These are phyloP conservation scores for Trichoderma atrobrunneum DNA, from an alignment of 2,329 filamentous ascomycete species.

Conservation along the genomic window DNA sequence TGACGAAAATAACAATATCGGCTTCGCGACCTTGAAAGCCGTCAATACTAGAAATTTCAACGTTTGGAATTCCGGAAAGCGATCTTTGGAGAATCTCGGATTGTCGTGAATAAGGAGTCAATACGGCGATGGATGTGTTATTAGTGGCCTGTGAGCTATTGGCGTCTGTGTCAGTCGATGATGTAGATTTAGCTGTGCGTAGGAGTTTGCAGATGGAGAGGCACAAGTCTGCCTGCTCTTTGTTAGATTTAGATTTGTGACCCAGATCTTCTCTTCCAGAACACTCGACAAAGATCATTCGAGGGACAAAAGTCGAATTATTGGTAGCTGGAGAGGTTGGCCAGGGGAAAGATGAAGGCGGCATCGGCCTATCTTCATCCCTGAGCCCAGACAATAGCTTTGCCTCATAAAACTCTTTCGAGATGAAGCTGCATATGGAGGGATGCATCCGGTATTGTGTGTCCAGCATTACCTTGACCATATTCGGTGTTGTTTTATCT, in stretches of 20 bases:
- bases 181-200: not conserved
- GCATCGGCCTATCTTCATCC: slow-evolving; percentile 24
- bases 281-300: slow-evolving; percentile 38
- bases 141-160: not conserved
- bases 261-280: slow-evolving; percentile 35
- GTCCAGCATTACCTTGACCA: slow-evolving; percentile 41
- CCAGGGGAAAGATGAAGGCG: slow-evolving; percentile 21
- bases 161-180: not conserved
- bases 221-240: slow-evolving; percentile 38
- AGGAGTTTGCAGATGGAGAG: slow-evolving; percentile 34
- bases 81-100: slow-evolving; percentile 31
- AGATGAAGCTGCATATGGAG: slow-evolving; percentile 39
- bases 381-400: slow-evolving; percentile 36
- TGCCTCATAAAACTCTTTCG: slow-evolving; percentile 39
- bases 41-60: slow-evolving; percentile 42
- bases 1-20: slow-evolving; percentile 43
- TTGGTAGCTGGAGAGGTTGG: slow-evolving; percentile 22
- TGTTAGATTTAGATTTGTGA: slow-evolving; percentile 39
- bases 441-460: slow-evolving; percentile 46
- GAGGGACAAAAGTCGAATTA: not conserved
- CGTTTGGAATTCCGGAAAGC: slow-evolving; percentile 24
- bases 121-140: slow-evolving; percentile 32
- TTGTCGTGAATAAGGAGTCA: slow-evolving; percentile 42
- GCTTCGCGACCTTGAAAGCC: slow-evolving; percentile 44
- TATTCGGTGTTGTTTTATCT: not conserved